Base-by-base conservation (phyloP, 2,329 filamentous ascomycete species). In the Ophiocordyceps camponoti-leonardi region DNA sequence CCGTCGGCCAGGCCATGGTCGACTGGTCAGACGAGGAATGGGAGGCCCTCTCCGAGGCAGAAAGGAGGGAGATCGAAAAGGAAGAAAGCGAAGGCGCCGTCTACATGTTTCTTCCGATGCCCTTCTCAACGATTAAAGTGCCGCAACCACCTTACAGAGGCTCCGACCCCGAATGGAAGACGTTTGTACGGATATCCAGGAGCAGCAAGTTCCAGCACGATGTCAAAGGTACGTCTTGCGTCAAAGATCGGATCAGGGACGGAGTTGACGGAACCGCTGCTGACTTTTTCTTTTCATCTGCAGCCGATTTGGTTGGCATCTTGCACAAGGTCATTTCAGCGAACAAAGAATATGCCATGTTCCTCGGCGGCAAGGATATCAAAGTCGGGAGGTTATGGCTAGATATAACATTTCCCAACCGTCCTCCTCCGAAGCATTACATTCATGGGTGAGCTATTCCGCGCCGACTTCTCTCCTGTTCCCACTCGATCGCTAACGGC, bases 111-210 rank as follows among this genome's bases (percentile, higher is more conserved):
- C 68, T 83, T 8, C 75, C 79, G 0, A 71, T 83, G 45, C 76
- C 77, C 4, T 75, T 76, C 41, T 77, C 73, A 2, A 73, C 67
- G 1, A 67, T 66, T 44, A 51, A 64, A 47, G 59, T 76, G 18
- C 61, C 66, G 16, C 66, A 69, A 28, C 55, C 60, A 28, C 71
- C 70, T 2, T 81, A 79, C 55, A 66, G 64, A 48, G 68, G 68
- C 44, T 64, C 62, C 23, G 77, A 81, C 51, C 77, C 78, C 3
- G 80, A 83, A 57, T 83, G 75, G 76, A 63, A 67, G 49, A 65
- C 67, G 43, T 83, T 79, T 50, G 54, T 77, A 16, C 70, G 69
- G 46, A 62, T 82, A n/a, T 74, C 69, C 49, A 69, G 68, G 49
- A 69, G 82, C 49, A 58, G 55, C 14, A 58, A 69, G 41, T 61